Percentiles rank a stretch among this genome's conserved stretches.
Evolutionary conservation across 139 green algal genomes (phyloP).

Genomic region (Tetraselmis chui): DNA sequence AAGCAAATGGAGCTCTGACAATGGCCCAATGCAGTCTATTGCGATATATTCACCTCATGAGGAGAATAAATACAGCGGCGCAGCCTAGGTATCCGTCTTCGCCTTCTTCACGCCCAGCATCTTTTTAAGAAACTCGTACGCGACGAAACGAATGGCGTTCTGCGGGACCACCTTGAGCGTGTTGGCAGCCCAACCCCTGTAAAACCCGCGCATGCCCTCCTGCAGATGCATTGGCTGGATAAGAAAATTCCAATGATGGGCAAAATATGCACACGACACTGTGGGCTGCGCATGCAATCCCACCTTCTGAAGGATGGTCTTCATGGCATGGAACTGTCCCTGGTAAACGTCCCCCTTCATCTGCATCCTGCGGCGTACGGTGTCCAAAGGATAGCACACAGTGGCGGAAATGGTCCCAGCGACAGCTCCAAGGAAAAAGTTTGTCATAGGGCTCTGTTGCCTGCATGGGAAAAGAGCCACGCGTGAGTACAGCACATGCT

Average conservation of each 20-base stretch:
- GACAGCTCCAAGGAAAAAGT: slow-evolving; percentile 64
- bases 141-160: slow-evolving; percentile 83
- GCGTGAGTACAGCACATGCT: not conserved
- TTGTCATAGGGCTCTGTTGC: slow-evolving; percentile 53
- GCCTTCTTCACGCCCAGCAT: slow-evolving; percentile 63
- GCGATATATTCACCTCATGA: no score
- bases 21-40: no score
- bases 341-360: slow-evolving; percentile 80
- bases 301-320: slow-evolving; percentile 43
- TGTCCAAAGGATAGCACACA: slow-evolving; percentile 88
- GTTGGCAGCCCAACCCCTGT: slow-evolving; percentile 83
- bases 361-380: slow-evolving; percentile 77
- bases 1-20: no score
- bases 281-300: not conserved
- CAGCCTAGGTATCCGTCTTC: slow-evolving; percentile 72
- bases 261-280: no score
- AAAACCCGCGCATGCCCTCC: slow-evolving; percentile 81
- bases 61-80: no score
- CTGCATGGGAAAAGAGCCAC: slow-evolving; percentile 10
- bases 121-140: slow-evolving; percentile 75
- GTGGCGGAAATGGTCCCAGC: slow-evolving; percentile 67
- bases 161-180: slow-evolving; percentile 86
- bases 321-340: slow-evolving; percentile 58
- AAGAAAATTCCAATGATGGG: no score
- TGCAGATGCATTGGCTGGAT: no score